A percentile compares a stretch with the other conserved stretches of the same genome.
Conservation (phyloP, 495 filamentous ascomycete genomes). For the Opeltia flavorubescens region DNA sequence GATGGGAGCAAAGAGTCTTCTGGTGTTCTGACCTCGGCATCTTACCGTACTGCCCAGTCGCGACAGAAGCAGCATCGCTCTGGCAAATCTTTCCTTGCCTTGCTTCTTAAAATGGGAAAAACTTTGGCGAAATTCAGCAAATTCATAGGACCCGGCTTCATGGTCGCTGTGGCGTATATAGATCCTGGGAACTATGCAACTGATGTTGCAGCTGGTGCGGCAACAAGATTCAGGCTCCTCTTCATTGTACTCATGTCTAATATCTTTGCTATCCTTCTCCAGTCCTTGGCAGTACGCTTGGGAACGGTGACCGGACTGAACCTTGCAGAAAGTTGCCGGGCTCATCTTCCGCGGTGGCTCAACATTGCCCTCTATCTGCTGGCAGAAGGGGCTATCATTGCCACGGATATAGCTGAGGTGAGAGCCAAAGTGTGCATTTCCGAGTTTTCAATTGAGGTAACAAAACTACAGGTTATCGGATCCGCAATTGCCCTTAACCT, state of each 20-base stretch:
- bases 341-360: conserved; percentile 63
- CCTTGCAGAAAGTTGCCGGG: conserved; percentile 63
- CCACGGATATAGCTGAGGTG: conserved; percentile 81
- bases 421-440: neutral
- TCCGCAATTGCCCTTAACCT: conserved; percentile 85
- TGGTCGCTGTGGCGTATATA: conserved; percentile 69
- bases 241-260: conserved; percentile 77
- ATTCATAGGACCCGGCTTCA: conserved; percentile 79
- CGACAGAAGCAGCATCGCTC: neutral
- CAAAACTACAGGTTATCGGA: conserved; percentile 56
- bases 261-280: conserved; percentile 69
- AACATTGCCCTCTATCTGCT: conserved; percentile 61
- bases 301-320: conserved; percentile 77
- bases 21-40: neutral
- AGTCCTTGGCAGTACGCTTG: conserved; percentile 70
- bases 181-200: conserved; percentile 81
- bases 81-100: neutral
- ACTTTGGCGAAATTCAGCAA: conserved; percentile 48
- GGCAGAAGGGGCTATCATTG: conserved; percentile 69
- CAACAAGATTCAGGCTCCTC: conserved; percentile 51
- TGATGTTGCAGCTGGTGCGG: conserved; percentile 60
- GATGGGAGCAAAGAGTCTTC: neutral
- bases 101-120: conserved; percentile 18
- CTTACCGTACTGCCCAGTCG: neutral
- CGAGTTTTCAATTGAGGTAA: conserved; percentile 3